Conservation (phyloP, 148 eudicot genomes). For the Beta vulgaris region DNA sequence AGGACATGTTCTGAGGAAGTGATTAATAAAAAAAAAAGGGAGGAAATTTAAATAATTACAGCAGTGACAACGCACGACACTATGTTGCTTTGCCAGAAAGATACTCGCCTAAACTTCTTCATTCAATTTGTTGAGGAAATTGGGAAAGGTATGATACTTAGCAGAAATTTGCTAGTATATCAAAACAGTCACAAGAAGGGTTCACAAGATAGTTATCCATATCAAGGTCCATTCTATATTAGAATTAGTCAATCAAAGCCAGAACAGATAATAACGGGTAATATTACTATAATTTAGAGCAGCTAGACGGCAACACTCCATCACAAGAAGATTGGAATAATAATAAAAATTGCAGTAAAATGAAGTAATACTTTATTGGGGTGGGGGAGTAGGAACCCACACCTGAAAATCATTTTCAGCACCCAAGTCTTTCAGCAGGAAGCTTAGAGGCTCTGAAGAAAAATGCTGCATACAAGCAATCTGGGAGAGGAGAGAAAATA, state of each 20-base stretch:
- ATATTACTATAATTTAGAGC: background rate
- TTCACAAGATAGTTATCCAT: constrained; percentile 3
- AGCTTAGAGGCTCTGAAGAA: constrained; percentile 60
- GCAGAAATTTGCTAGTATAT: background rate
- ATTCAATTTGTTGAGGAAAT: too few relatives aligned
- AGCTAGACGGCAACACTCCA: background rate
- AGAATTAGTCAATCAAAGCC: background rate
- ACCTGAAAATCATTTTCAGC: constrained; percentile 55
- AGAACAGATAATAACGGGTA: background rate
- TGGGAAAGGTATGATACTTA: background rate
- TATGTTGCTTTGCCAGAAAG: background rate
- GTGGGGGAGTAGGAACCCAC: constrained; percentile 17
- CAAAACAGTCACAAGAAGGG: background rate
- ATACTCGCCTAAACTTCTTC: background rate
- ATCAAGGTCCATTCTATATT: constrained; percentile 3
- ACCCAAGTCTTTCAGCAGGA: constrained; percentile 43
- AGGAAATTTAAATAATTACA: background rate
- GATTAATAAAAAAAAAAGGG: too few relatives aligned
- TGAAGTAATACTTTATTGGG: background rate
- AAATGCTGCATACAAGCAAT: constrained; percentile 72
- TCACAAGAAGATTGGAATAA: background rate
- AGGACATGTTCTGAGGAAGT: too few relatives aligned
- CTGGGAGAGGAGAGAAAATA: constrained; percentile 35
- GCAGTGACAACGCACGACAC: background rate
- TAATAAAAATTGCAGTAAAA: background rate